These are phyloP conservation scores for Polygonum aviculare DNA, from an alignment of 148 eudicot genomes.

Conservation along the genomic window DNA sequence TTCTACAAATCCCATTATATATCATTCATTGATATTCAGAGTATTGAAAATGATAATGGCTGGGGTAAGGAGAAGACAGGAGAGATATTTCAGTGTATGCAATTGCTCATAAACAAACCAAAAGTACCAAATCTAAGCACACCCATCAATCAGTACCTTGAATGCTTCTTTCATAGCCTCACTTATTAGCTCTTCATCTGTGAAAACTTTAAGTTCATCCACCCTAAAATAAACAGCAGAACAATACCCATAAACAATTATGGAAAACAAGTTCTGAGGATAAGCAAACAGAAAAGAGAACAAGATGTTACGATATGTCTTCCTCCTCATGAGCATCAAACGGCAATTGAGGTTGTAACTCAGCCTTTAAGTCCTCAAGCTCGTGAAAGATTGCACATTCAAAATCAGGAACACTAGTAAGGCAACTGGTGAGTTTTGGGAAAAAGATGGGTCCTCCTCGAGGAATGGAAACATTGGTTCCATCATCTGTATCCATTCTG, in stretches of 20 bases:
- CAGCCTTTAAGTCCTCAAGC: slow-evolving; percentile 48
- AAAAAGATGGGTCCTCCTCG: slow-evolving; percentile 76
- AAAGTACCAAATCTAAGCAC: neutral
- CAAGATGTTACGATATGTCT: slow-evolving; percentile 46
- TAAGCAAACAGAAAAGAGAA: neutral
- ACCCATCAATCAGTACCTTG: slow-evolving; percentile 30
- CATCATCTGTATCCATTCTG: slow-evolving; percentile 16
- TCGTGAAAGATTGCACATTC: slow-evolving; percentile 30
- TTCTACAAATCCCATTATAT: neutral
- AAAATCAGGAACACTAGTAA: slow-evolving; percentile 42
- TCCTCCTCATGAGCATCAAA: slow-evolving; percentile 32
- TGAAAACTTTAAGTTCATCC: slow-evolving; percentile 59
- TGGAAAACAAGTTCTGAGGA: neutral
- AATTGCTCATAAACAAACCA: neutral
- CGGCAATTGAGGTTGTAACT: slow-evolving; percentile 20
- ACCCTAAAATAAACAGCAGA: slow-evolving; percentile 32
- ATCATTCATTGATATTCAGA: neutral
- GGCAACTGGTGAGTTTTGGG: slow-evolving; percentile 50
- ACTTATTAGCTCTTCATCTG: slow-evolving; percentile 70
- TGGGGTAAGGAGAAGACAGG: neutral
- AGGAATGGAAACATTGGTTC: slow-evolving; percentile 37
- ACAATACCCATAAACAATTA: neutral
- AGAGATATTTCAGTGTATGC: neutral
- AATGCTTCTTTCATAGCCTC: slow-evolving; percentile 67
- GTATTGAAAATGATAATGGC: neutral